Evolutionary conservation across 805 yeast species (phyloP).

Genomic region (Saccharomycopsis fibuligera): DNA sequence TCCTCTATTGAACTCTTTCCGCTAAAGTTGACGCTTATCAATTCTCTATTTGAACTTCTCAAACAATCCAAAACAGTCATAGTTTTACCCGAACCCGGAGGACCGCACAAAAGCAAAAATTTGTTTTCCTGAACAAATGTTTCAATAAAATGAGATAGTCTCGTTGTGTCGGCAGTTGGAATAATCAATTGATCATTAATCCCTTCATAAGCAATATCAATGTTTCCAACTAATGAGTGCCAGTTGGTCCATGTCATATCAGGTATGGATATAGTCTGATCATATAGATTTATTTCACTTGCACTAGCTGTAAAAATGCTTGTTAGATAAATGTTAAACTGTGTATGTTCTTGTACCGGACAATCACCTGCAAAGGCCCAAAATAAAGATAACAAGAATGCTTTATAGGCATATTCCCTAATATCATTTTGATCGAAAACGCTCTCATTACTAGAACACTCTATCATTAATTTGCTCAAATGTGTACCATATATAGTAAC

Average conservation of each 20-base stretch:
- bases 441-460: slow-evolving; percentile 23
- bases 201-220: slow-evolving; percentile 49
- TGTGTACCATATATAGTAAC: slow-evolving; percentile 35
- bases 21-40: slow-evolving; percentile 73
- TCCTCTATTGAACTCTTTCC: slow-evolving; percentile 15
- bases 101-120: slow-evolving; percentile 79
- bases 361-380: slow-evolving; percentile 37
- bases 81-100: slow-evolving; percentile 96
- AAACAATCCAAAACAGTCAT: slow-evolving; percentile 77
- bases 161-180: slow-evolving; percentile 71
- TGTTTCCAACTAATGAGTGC: slow-evolving; percentile 33
- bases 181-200: slow-evolving; percentile 55
- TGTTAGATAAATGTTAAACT: slow-evolving; percentile 24
- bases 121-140: slow-evolving; percentile 48
- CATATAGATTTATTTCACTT: slow-evolving; percentile 26
- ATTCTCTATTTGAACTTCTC: slow-evolving; percentile 47
- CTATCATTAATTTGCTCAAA: slow-evolving; percentile 27
- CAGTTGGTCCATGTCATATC: slow-evolving; percentile 43
- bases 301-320: not conserved
- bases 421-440: slow-evolving; percentile 26
- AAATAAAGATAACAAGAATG: slow-evolving; percentile 27
- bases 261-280: slow-evolving; percentile 39
- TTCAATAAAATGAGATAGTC: slow-evolving; percentile 57
- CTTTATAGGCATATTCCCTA: slow-evolving; percentile 29
- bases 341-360: slow-evolving; percentile 25